Percentiles rank a stretch among this genome's conserved stretches.
Conservation (phyloP, 2,329 filamentous ascomycete species). For the Cadophora sp. region DNA sequence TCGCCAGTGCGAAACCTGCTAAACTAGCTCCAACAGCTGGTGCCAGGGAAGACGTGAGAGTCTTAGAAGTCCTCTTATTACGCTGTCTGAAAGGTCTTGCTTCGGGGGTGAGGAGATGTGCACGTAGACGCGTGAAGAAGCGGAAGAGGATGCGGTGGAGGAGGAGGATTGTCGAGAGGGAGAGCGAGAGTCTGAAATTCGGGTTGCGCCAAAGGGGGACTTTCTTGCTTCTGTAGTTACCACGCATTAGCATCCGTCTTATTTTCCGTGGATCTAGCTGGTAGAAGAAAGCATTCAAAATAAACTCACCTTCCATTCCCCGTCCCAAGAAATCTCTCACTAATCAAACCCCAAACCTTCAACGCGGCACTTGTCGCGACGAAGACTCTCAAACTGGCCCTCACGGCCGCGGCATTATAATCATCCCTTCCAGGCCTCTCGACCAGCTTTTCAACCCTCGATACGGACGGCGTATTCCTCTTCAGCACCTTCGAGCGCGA, state of each 20-base stretch:
- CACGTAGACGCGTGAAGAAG: slow-evolving; percentile 82
- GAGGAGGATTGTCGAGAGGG: slow-evolving; percentile 83
- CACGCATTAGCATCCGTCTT: slow-evolving; percentile 17
- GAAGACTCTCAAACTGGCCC: slow-evolving; percentile 76
- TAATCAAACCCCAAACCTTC: slow-evolving; percentile 65
- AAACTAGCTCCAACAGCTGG: slow-evolving; percentile 91
- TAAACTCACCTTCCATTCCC: slow-evolving; percentile 38
- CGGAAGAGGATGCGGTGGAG: slow-evolving; percentile 89
- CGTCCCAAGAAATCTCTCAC: slow-evolving; percentile 54
- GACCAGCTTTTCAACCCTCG: slow-evolving; percentile 56
- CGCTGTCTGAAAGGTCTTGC: slow-evolving; percentile 81
- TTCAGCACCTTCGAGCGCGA: slow-evolving; percentile 70
- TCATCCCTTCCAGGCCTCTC: slow-evolving; percentile 50
- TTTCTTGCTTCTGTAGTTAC: slow-evolving; percentile 48
- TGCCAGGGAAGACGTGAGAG: slow-evolving; percentile 82
- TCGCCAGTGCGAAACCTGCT: slow-evolving; percentile 81
- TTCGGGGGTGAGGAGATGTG: slow-evolving; percentile 79
- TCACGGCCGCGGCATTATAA: slow-evolving; percentile 73
- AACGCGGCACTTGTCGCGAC: slow-evolving; percentile 66
- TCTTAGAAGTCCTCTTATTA: slow-evolving; percentile 77
- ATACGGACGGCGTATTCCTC: slow-evolving; percentile 61
- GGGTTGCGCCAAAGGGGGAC: slow-evolving; percentile 67
- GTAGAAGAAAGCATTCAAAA: neutral
- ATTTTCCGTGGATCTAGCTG: too few relatives aligned
- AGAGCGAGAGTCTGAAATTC: slow-evolving; percentile 79